phyloP scores from a whole-genome alignment of 257 asterid genomes.

The Thymus mandschuricus region DNA sequence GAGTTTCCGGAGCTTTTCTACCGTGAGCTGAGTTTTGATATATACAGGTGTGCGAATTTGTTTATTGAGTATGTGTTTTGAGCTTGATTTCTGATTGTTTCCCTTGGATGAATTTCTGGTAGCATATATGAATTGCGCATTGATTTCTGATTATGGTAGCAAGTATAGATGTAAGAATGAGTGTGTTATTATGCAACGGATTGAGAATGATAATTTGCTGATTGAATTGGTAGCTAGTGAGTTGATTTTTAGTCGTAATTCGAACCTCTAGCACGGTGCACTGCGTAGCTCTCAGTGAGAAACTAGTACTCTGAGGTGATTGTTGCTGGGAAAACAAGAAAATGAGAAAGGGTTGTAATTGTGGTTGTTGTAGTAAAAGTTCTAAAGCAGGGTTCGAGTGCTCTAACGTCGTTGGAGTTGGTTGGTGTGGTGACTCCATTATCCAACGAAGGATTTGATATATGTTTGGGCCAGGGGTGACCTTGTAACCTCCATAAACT shows the following conservation, averaged over 20 bases:
- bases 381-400: not conserved
- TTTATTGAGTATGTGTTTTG: not conserved
- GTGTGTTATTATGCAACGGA: conserved; percentile 10
- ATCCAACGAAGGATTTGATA: not conserved
- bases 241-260: not conserved
- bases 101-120: conserved; percentile 14
- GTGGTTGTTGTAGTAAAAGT: not conserved
- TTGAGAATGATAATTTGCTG: conserved; percentile 13
- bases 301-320: not conserved
- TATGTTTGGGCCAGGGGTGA: not conserved
- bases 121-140: not conserved
- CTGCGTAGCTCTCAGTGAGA: not conserved
- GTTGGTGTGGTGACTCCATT: conserved; percentile 1
- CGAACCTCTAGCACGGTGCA: not conserved
- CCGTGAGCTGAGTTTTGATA: conserved; percentile 75
- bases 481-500: not conserved
- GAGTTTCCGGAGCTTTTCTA: conserved; percentile 82
- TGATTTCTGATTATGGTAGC: conserved; percentile 10
- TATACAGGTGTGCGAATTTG: conserved; percentile 63
- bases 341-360: not conserved
- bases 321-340: not conserved
- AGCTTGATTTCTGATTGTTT: not conserved
- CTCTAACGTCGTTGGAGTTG: conserved; percentile 9
- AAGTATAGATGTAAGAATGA: conserved; percentile 1
- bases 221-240: not conserved